These are phyloP conservation scores for Aspergillus persii DNA, from an alignment of 2,329 filamentous ascomycete genomes.

Conservation along the genomic window DNA sequence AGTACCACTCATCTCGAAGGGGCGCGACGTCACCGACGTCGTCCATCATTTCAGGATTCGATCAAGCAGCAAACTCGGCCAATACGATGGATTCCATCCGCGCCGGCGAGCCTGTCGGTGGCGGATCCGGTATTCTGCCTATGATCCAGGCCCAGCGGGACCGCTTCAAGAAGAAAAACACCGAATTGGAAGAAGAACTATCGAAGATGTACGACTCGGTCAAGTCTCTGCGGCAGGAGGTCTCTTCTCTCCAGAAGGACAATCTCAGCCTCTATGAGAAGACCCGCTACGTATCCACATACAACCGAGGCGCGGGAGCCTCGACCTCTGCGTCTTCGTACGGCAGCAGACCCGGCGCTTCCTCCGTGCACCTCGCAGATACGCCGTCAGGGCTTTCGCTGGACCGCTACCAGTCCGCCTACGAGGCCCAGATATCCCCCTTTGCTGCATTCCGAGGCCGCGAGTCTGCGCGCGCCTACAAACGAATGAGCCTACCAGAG, in stretches of 20 bases:
- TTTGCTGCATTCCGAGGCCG: constrained; percentile 95
- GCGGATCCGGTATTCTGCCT: constrained; percentile 84
- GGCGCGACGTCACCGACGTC: constrained; percentile 83
- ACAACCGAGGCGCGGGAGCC: constrained; percentile 68
- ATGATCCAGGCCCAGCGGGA: constrained; percentile 99
- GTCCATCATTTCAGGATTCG: constrained; percentile 97
- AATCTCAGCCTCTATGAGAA: constrained; percentile 97
- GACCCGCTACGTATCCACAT: constrained; percentile 91
- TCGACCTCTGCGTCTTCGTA: constrained; percentile 61
- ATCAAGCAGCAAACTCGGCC: constrained; percentile 58
- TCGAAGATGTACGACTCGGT: constrained; percentile 79
- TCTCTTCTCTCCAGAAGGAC: constrained; percentile 89
- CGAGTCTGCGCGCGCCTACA: constrained; percentile 85
- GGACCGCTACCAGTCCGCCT: constrained; percentile 85
- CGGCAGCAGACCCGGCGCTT: constrained; percentile 70
- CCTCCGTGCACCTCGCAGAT: constrained; percentile 63
- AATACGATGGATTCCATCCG: constrained; percentile 59
- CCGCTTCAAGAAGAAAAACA: constrained; percentile 94
- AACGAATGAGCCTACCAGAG: constrained; percentile 89
- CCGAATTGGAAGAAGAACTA: constrained; percentile 84
- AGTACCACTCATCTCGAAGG: constrained; percentile 69
- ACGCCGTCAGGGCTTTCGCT: constrained; percentile 65
- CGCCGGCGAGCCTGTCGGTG: constrained; percentile 66
- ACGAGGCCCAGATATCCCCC: constrained; percentile 92
- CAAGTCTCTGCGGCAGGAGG: constrained; percentile 83